Conservation (phyloP, 2,329 filamentous ascomycete species). For the Cladorrhinum sp. region DNA sequence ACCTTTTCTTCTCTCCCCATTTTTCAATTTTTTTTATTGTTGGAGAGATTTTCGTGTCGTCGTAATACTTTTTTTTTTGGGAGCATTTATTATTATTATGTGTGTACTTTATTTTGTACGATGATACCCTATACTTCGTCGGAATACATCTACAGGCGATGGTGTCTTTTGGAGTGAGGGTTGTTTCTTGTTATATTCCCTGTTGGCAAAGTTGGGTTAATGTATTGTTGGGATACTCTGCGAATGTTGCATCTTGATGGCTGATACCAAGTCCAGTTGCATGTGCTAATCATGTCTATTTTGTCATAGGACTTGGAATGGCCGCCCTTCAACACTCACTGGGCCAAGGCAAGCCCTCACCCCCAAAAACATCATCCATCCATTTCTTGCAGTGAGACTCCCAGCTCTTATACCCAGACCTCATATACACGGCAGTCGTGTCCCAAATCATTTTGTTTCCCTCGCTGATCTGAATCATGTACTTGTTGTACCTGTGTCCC, state of each 20-base stretch:
- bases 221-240: too few relatives aligned
- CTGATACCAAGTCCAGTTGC: too few relatives aligned
- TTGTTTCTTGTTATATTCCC: too few relatives aligned
- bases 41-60: not conserved
- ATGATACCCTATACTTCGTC: not conserved
- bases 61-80: not conserved
- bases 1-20: not conserved
- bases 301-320: too few relatives aligned
- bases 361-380: not conserved
- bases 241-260: too few relatives aligned
- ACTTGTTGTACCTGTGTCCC: not conserved
- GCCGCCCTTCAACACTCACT: not conserved
- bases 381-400: not conserved
- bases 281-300: too few relatives aligned
- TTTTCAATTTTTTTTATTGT: too few relatives aligned
- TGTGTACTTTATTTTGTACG: not conserved
- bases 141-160: constrained; percentile 17
- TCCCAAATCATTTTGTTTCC: not conserved
- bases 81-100: not conserved
- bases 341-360: not conserved
- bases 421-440: not conserved
- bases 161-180: constrained; percentile 27
- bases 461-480: not conserved
- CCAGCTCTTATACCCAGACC: not conserved
- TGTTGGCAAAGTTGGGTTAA: too few relatives aligned